Conservation (phyloP, 257 asterid genomes). For the Solanum chiquidenum region DNA sequence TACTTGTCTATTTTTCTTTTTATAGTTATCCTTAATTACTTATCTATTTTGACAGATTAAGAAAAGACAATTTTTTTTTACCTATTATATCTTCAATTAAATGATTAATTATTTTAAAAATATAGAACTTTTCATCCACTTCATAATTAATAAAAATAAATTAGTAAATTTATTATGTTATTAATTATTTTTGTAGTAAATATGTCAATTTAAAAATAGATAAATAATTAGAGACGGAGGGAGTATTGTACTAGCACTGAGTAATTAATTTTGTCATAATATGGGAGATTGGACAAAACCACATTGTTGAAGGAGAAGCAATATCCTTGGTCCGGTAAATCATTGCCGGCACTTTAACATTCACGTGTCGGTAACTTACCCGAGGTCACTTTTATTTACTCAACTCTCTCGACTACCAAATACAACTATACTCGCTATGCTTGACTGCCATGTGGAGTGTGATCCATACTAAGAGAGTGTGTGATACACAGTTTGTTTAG, state of each 20-base stretch:
- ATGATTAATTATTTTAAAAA: too few relatives aligned
- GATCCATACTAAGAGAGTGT: not conserved
- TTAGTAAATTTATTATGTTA: too few relatives aligned
- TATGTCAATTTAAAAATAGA: too few relatives aligned
- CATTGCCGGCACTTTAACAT: constrained; percentile 1
- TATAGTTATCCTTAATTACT: too few relatives aligned
- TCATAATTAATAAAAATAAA: too few relatives aligned
- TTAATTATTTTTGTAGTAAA: too few relatives aligned
- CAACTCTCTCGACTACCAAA: not conserved
- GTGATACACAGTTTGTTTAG: not conserved
- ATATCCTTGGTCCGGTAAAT: not conserved
- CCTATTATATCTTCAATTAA: too few relatives aligned
- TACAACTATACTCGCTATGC: not conserved
- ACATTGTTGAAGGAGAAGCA: not conserved
- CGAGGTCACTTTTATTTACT: not conserved
- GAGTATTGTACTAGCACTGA: not conserved
- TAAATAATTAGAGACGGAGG: too few relatives aligned
- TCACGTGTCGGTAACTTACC: not conserved
- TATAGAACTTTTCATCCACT: too few relatives aligned
- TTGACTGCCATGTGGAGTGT: not conserved
- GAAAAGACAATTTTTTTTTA: too few relatives aligned
- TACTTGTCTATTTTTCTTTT: too few relatives aligned
- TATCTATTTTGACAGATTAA: too few relatives aligned
- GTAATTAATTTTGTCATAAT: not conserved
- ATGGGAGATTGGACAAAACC: not conserved